Base-by-base conservation (phyloP, 805 yeast genomes). In the Cyberlindnera amylophila region DNA sequence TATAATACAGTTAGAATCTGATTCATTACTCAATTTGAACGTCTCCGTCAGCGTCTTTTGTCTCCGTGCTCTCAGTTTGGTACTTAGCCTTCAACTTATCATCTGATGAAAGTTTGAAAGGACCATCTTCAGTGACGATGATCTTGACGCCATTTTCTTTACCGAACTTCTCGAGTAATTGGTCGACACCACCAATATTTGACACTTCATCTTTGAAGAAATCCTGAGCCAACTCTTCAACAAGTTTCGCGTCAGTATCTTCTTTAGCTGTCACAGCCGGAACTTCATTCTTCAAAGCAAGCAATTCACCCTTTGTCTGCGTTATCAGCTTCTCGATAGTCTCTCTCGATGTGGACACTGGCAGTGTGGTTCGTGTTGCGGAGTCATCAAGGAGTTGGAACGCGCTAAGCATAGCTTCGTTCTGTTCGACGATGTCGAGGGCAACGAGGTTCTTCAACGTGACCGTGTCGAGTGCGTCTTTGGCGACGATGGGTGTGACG, bases 401-500 rank as follows among this genome's bases (percentile, higher is more conserved):
- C 9, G 50, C 46, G 29, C 46, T 49, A 11, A 58, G 31, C 1
- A 58, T 18, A 2, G 47, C 45, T 42, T 56, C 61, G 31, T 55
- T 53, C 36, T 47, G 41, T 28, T 58, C 55, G 9, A 57, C 52
- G 4, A 57, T 30, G 28, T 58, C 59, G 11, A 55, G 39, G 10
- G 60, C 54, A 9, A 58, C 52, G 12, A 57, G 24, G 39, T 57
- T 58, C 44, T 58, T 58, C 34, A 58, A 35, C 4, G 62, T 57
- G 19, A 58, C 48, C 0, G 50, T 55, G 19, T 55, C 60, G 4
- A 58, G 38, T 1, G 50, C 19, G 10, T 32, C 34, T n/a, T 39
- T 33, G 13, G 39, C 34, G 8, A 46, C 42, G 8, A 52, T 40
- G 17, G 60, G 58, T 0, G 44, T 42, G 3, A 49, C 45, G 24